phyloP scores from a whole-genome alignment of 768 basidiomycete genomes.

The Agrocybe praecox region DNA sequence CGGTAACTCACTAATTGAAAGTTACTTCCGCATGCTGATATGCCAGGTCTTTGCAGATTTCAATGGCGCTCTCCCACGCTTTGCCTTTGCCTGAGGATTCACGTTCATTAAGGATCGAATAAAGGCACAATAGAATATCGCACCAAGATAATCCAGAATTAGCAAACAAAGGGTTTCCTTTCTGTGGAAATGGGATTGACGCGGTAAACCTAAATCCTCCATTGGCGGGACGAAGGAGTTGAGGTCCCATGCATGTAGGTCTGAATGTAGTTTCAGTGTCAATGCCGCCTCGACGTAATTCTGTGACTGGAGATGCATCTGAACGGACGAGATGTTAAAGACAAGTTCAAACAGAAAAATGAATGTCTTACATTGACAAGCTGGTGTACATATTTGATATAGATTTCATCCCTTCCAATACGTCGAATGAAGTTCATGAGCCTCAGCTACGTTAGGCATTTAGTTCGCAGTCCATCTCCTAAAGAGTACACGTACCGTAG shows the following conservation, averaged over 20 bases:
- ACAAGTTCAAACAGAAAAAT: neutral
- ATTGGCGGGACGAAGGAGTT: constrained; percentile 81
- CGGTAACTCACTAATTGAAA: constrained; percentile 77
- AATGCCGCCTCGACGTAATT: constrained; percentile 93
- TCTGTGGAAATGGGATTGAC: constrained; percentile 91
- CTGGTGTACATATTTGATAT: constrained; percentile 95
- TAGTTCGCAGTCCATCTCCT: constrained; percentile 12
- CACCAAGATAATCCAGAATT: constrained; percentile 93
- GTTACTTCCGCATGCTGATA: constrained; percentile 88
- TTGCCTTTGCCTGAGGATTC: constrained; percentile 78
- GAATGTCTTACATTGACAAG: constrained; percentile 76
- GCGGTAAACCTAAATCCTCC: constrained; percentile 87
- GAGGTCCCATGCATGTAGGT: constrained; percentile 90
- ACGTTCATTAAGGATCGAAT: constrained; percentile 1
- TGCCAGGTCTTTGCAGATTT: constrained; percentile 90
- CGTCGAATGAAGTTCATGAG: constrained; percentile 94
- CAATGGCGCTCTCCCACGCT: constrained; percentile 95
- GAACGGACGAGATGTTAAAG: constrained; percentile 19
- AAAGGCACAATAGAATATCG: constrained; percentile 16
- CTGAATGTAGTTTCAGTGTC: constrained; percentile 91
- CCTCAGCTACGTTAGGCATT: constrained; percentile 53
- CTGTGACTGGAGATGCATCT: constrained; percentile 89
- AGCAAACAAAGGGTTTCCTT: constrained; percentile 92
- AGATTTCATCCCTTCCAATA: constrained; percentile 91
- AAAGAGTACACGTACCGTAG: constrained; percentile 56